Percentiles rank a stretch among this genome's conserved stretches.
Conservation (phyloP, 2,329 filamentous ascomycete species). For the Xylaria sp. region DNA sequence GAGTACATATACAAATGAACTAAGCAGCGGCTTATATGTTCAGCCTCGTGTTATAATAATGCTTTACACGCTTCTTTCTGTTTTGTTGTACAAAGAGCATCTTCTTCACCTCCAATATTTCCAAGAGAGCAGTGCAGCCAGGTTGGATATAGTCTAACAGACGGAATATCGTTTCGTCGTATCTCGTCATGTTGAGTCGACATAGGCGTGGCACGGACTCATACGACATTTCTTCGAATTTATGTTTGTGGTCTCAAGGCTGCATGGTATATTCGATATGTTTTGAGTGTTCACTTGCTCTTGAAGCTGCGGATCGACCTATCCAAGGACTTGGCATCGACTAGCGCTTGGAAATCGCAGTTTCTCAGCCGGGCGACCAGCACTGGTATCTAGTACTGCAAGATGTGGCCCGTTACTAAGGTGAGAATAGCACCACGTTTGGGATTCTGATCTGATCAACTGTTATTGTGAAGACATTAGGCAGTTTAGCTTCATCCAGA, state of each 20-base stretch:
- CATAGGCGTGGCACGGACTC: conserved; percentile 10
- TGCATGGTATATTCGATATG: not conserved
- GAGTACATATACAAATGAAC: conserved; percentile 45
- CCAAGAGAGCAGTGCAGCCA: conserved; percentile 15
- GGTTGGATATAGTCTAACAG: conserved; percentile 30
- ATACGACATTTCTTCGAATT: conserved; percentile 6
- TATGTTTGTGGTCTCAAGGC: conserved; percentile 3
- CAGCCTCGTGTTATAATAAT: conserved; percentile 29
- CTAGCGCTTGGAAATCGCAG: not conserved
- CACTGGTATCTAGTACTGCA: conserved; percentile 6
- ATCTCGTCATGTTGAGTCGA: conserved; percentile 25
- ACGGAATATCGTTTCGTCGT: conserved; percentile 36
- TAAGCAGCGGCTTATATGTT: conserved; percentile 25
- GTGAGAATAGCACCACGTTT: not conserved
- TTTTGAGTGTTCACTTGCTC: conserved; percentile 1
- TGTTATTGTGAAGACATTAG: conserved; percentile 11
- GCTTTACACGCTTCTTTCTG: conserved; percentile 31
- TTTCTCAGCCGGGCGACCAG: not conserved
- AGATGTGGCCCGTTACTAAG: conserved; percentile 8
- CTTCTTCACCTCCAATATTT: conserved; percentile 14
- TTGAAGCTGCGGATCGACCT: conserved; percentile 1
- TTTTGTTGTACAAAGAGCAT: conserved; percentile 38
- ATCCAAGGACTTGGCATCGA: not conserved
- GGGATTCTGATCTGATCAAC: conserved; percentile 5
- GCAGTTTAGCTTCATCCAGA: not conserved